Conservation (phyloP, 2,329 filamentous ascomycete species). For the Verticillium isaacii region DNA sequence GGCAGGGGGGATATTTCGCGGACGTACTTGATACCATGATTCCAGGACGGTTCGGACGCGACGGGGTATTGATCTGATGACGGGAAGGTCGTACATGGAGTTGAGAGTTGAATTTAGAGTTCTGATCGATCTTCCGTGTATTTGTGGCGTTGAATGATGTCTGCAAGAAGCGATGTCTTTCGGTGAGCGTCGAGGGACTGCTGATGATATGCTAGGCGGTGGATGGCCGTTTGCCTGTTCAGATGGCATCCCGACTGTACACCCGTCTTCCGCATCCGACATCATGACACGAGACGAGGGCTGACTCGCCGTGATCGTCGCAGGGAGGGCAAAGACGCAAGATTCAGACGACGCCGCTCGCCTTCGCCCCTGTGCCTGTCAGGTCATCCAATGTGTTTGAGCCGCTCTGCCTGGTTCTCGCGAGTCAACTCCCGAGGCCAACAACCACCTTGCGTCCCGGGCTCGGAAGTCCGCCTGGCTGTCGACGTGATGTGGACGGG, state of each 20-base stretch:
- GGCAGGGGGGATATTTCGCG: background rate
- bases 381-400: background rate
- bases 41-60: background rate
- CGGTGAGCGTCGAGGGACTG: too few relatives aligned
- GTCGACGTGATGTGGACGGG: background rate
- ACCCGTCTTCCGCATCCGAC: background rate
- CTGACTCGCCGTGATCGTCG: background rate
- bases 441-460: background rate
- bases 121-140: background rate
- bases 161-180: too few relatives aligned
- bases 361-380: background rate
- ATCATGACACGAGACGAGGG: background rate
- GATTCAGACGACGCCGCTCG: too few relatives aligned
- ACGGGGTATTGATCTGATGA: background rate
- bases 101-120: background rate
- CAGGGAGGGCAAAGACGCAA: background rate
- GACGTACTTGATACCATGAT: constrained; percentile 3
- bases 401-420: background rate
- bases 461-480: background rate
- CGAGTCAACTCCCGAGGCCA: background rate
- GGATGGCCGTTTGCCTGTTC: background rate
- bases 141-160: background rate
- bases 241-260: background rate
- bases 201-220: too few relatives aligned
- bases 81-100: background rate